phyloP scores from a whole-genome alignment of 495 filamentous ascomycete species.

The Penicillium canescens region DNA sequence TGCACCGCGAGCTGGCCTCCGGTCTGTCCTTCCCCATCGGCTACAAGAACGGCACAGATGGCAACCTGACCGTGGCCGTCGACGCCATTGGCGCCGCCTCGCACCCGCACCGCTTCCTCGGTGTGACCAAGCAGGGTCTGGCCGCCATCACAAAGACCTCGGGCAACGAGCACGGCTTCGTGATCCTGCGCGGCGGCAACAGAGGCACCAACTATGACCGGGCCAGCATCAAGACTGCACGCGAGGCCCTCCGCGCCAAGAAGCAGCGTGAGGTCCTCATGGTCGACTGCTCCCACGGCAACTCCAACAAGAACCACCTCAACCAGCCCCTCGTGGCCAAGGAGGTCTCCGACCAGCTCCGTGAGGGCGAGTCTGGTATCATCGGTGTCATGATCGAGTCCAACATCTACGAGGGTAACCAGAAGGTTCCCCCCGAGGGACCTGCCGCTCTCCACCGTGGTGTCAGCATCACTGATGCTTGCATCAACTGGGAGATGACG shows the following conservation, averaged over 20 bases:
- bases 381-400: constrained; percentile 98
- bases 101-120: constrained; percentile 94
- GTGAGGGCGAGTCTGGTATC: constrained; percentile 83
- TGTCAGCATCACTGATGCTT: constrained; percentile 96
- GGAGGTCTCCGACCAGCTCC: constrained; percentile 79
- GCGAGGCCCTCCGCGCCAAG: constrained; percentile 82
- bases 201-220: constrained; percentile 95
- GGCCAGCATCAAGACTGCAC: constrained; percentile 73
- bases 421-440: constrained; percentile 88
- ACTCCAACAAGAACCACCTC: constrained; percentile 63
- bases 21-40: constrained; percentile 97
- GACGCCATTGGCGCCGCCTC: constrained; percentile 93
- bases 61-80: constrained; percentile 90
- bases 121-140: constrained; percentile 97
- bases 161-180: constrained; percentile 96
- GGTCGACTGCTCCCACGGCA: constrained; percentile 95
- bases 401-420: constrained; percentile 93
- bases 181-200: constrained; percentile 88
- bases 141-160: constrained; percentile 90
- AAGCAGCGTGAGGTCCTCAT: constrained; percentile 87
- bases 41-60: constrained; percentile 99
- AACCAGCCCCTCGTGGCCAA: constrained; percentile 94
- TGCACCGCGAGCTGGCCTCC: constrained; percentile 94
- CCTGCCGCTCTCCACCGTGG: constrained; percentile 80
- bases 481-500: constrained; percentile 91